These are phyloP conservation scores for Russula vinacea DNA, from an alignment of 768 basidiomycete genomes.

Conservation along the genomic window DNA sequence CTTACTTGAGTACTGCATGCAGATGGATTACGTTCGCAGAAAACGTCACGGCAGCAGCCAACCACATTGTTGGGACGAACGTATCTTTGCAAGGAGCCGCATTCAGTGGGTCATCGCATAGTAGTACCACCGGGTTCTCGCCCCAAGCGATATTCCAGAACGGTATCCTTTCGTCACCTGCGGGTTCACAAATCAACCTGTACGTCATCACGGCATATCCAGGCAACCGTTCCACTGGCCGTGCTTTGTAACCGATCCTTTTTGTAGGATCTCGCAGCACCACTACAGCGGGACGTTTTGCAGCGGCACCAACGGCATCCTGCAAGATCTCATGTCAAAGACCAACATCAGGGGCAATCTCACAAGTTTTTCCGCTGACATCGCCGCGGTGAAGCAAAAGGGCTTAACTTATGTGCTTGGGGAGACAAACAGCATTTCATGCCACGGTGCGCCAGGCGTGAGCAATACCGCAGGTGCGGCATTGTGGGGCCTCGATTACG, in stretches of 20 bases:
- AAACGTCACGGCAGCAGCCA: slow-evolving; percentile 44
- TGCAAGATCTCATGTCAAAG: slow-evolving; percentile 68
- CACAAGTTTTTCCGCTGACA: slow-evolving; percentile 50
- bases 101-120: slow-evolving; percentile 52
- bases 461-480: slow-evolving; percentile 70
- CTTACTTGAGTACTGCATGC: slow-evolving; percentile 8
- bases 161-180: slow-evolving; percentile 44
- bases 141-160: slow-evolving; percentile 52
- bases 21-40: slow-evolving; percentile 56
- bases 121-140: slow-evolving; percentile 43
- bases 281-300: slow-evolving; percentile 61
- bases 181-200: slow-evolving; percentile 50
- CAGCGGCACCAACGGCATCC: slow-evolving; percentile 47
- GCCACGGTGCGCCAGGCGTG: slow-evolving; percentile 49
- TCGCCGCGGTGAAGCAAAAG: slow-evolving; percentile 45
- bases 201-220: slow-evolving; percentile 33
- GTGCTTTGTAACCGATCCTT: neutral
- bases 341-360: slow-evolving; percentile 53
- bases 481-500: slow-evolving; percentile 65
- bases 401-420: slow-evolving; percentile 57
- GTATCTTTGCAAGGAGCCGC: slow-evolving; percentile 47
- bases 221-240: neutral
- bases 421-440: slow-evolving; percentile 40
- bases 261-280: slow-evolving; percentile 50
- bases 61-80: slow-evolving; percentile 40